Percentiles rank a stretch among this genome's conserved stretches.
Conservation (phyloP, 78 protist species). For the Polysphondylium violaceum region DNA sequence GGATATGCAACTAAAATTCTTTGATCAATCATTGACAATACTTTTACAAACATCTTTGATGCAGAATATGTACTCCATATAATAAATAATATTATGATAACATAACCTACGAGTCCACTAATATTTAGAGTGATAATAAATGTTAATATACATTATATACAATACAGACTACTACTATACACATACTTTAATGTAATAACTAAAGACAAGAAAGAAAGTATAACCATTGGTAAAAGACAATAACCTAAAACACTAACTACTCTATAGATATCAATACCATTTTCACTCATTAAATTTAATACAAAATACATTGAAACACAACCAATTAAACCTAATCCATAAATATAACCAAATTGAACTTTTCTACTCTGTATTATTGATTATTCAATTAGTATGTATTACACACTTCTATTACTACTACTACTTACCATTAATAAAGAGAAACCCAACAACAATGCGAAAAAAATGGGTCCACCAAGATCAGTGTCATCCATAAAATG, state of each 20-base stretch:
- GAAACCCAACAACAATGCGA: conserved; percentile 88
- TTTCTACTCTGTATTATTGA: conserved; percentile 85
- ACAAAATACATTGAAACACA: conserved; percentile 88
- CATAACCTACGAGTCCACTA: conserved; percentile 75
- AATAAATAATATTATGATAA: conserved; percentile 62
- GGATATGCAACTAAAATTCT: conserved; percentile 90
- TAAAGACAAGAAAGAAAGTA: conserved; percentile 83
- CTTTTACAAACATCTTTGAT: conserved; percentile 87
- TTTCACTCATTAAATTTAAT: conserved; percentile 82
- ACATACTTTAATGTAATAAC: conserved; percentile 62
- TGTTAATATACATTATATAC: background rate
- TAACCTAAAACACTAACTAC: conserved; percentile 92
- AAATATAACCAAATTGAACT: conserved; percentile 95
- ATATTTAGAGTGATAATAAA: background rate
- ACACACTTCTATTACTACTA: background rate
- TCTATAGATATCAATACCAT: conserved; percentile 70
- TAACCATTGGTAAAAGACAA: conserved; percentile 94
- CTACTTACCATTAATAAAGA: conserved; percentile 86
- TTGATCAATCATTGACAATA: conserved; percentile 84
- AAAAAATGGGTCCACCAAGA: conserved; percentile 95
- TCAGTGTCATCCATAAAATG: conserved; percentile 93
- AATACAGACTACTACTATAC: background rate
- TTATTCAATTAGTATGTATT: background rate
- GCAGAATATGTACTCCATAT: conserved; percentile 92
- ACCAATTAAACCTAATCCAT: conserved; percentile 93